Percentiles rank a stretch among this genome's conserved stretches.
Conservation (phyloP, 192 early-diverging fungal species). For the Backusella tuberculispora region DNA sequence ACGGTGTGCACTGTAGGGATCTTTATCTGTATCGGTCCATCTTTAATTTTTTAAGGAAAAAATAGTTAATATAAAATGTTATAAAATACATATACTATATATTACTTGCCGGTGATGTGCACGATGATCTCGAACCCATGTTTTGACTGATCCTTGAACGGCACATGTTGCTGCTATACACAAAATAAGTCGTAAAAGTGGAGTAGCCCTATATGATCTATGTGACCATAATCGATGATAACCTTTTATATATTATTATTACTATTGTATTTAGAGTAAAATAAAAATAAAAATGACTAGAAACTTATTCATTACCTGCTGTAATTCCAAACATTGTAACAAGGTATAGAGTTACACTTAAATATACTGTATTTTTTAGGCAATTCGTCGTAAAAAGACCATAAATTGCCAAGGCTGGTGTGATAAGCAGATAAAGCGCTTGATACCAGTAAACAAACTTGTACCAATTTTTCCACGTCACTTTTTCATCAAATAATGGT, state of each 20-base stretch:
- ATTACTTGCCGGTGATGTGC: constrained; percentile 77
- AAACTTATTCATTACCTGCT: constrained; percentile 36
- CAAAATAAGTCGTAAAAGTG: constrained; percentile 64
- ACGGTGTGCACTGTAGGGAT: constrained; percentile 78
- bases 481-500: constrained; percentile 42
- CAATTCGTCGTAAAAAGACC: constrained; percentile 73
- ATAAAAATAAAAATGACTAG: not conserved
- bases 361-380: constrained; percentile 69
- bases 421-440: constrained; percentile 57
- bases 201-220: constrained; percentile 70
- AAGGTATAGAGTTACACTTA: constrained; percentile 70
- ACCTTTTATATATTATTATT: constrained; percentile 42
- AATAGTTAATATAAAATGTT: not conserved
- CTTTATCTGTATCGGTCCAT: constrained; percentile 77
- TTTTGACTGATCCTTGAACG: constrained; percentile 80
- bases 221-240: constrained; percentile 87
- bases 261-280: too few species aligned
- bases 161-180: constrained; percentile 67
- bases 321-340: constrained; percentile 85
- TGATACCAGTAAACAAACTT: constrained; percentile 74
- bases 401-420: constrained; percentile 82
- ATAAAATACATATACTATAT: not conserved
- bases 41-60: not conserved
- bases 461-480: constrained; percentile 54
- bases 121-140: constrained; percentile 86